Evolutionary conservation across 768 basidiomycete species (phyloP), one percentile per base, ranked within the genome.

Genomic region (Termitomyces heimii): DNA sequence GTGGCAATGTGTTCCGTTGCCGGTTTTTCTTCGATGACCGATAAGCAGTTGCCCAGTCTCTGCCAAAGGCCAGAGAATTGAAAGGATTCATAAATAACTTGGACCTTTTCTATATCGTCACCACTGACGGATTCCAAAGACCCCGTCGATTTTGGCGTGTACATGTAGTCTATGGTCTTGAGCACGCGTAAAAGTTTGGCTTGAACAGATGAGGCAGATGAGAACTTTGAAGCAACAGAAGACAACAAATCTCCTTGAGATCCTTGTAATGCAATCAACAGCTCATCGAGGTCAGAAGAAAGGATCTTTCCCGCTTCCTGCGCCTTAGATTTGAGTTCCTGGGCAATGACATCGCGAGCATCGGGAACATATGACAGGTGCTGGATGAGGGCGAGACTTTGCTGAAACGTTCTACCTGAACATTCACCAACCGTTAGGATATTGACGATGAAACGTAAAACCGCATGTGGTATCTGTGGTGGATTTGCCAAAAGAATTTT

Each of bases 101-200:
- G 87, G 8, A 97, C 90, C 66, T 89, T 91, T 67, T 94, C 88
- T 2, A 85, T 76, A 61, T 89, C 88, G 28, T 80, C 77, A 48
- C 75, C 75, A 34, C 71, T 71, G 58, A 72, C 63, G 22, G 70
- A 66, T 26, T 74, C 71, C 43, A 71, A 63, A 2, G 74, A 66
- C 29, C 77, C 63, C 9, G 77, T 65, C 31, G 74, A 67, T 58
- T 76, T 78, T 7, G 88, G 85, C 2, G 88, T 86, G 70, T 90
- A 94, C 85, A 97, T 95, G 70, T 95, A 96, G 68, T 98, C 97
- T 66, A 99, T 89, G 10, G 96, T 97, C 75, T 98, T 99, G 62
- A 99, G 77, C 14, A 99, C 88, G 13, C 97, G 82, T 7, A 99
- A 78, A 5, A 99, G 82, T 72, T 97, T 97, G n/a, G 97, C 94